Percentiles rank a stretch among this genome's conserved stretches.
Evolutionary conservation across 169 alveolate genomes (phyloP).

Genomic region (Cryptosporidium xiaoi): DNA sequence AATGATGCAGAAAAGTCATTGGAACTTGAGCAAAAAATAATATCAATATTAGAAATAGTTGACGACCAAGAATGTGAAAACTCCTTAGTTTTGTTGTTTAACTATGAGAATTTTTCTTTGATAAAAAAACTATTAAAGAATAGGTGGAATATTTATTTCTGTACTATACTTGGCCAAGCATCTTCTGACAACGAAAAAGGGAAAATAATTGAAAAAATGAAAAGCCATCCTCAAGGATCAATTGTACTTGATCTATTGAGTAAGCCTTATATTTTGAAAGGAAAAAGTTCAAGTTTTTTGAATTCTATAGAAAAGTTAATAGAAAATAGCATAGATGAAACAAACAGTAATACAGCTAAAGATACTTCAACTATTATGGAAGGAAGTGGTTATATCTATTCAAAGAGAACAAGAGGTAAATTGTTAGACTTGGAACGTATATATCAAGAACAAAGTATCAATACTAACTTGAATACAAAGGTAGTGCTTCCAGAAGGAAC

Average conservation of each 20-base stretch:
- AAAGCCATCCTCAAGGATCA: slow-evolving; percentile 77
- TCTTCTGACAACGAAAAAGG: slow-evolving; percentile 91
- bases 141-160: slow-evolving; percentile 91
- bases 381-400: not conserved
- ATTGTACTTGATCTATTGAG: slow-evolving; percentile 40
- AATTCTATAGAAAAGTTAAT: slow-evolving; percentile 52
- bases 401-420: slow-evolving; percentile 56
- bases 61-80: slow-evolving; percentile 96
- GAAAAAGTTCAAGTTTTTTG: slow-evolving; percentile 21
- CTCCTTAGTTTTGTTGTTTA: slow-evolving; percentile 87
- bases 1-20: slow-evolving; percentile 86
- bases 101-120: slow-evolving; percentile 92
- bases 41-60: slow-evolving; percentile 80
- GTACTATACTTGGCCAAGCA: slow-evolving; percentile 94
- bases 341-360: not conserved
- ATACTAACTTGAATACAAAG: slow-evolving; percentile 88
- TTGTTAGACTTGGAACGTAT: slow-evolving; percentile 87
- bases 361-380: not conserved
- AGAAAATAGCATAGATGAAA: slow-evolving; percentile 9
- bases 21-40: slow-evolving; percentile 90
- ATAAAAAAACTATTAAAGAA: slow-evolving; percentile 88
- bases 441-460: slow-evolving; percentile 88
- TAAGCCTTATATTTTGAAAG: slow-evolving; percentile 29
- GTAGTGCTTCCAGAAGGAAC: slow-evolving; percentile 94
- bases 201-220: slow-evolving; percentile 82